phyloP scores from a whole-genome alignment of 2,329 filamentous ascomycete species.

The Beauveria medogensis region DNA sequence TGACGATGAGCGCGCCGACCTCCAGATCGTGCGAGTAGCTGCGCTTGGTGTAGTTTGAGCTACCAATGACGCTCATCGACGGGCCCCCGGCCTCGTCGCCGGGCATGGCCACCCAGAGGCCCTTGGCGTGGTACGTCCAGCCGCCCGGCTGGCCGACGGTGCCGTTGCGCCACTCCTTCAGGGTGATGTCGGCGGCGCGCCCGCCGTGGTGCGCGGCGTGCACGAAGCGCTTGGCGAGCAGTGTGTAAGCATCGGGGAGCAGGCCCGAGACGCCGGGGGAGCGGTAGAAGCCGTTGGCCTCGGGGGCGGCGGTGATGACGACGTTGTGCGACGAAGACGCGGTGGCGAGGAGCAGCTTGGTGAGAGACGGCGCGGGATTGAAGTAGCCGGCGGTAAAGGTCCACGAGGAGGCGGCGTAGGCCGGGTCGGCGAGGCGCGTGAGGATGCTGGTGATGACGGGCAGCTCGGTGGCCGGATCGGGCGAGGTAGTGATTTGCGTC shows the following conservation, averaged over 20 bases:
- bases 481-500: slow-evolving; percentile 72
- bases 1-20: slow-evolving; percentile 79
- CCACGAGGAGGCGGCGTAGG: slow-evolving; percentile 68
- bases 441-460: slow-evolving; percentile 72
- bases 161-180: slow-evolving; percentile 85
- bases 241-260: slow-evolving; percentile 84
- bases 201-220: slow-evolving; percentile 41
- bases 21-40: slow-evolving; percentile 91
- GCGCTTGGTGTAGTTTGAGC: slow-evolving; percentile 90
- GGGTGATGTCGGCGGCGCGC: slow-evolving; percentile 49
- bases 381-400: slow-evolving; percentile 98
- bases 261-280: slow-evolving; percentile 84
- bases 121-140: slow-evolving; percentile 98
- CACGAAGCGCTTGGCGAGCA: slow-evolving; percentile 77
- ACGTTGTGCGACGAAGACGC: slow-evolving; percentile 63
- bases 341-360: slow-evolving; percentile 68
- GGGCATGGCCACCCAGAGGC: slow-evolving; percentile 77
- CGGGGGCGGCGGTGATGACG: slow-evolving; percentile 84
- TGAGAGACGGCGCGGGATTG: slow-evolving; percentile 84
- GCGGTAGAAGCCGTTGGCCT: slow-evolving; percentile 91
- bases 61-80: slow-evolving; percentile 76
- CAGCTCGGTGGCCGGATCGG: slow-evolving; percentile 80
- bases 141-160: slow-evolving; percentile 72
- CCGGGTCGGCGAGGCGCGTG: slow-evolving; percentile 53
- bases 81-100: slow-evolving; percentile 49